These are phyloP conservation scores for Aspergillus sp. DNA, from an alignment of 2,329 filamentous ascomycete genomes.

Conservation along the genomic window DNA sequence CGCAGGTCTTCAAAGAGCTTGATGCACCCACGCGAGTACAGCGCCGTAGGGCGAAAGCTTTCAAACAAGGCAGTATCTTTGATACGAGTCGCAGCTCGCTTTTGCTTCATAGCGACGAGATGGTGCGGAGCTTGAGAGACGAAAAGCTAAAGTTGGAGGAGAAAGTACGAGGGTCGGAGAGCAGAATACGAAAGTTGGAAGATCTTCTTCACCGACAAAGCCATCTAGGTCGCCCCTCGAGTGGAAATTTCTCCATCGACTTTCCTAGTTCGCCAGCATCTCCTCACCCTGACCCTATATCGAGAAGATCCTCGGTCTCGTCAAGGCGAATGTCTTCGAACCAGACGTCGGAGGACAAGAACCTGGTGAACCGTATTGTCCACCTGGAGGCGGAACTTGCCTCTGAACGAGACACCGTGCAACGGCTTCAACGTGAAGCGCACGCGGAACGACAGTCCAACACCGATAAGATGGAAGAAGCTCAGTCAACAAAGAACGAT, in stretches of 20 bases:
- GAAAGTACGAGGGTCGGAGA: slow-evolving; percentile 80
- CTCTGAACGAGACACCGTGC: slow-evolving; percentile 70
- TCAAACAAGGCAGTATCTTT: slow-evolving; percentile 95
- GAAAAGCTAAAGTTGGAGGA: slow-evolving; percentile 78
- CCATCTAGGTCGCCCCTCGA: slow-evolving; percentile 58
- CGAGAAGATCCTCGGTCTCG: slow-evolving; percentile 63
- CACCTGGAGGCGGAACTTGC: slow-evolving; percentile 78
- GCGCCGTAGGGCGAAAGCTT: slow-evolving; percentile 83
- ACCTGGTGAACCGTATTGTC: slow-evolving; percentile 64
- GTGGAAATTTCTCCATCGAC: slow-evolving; percentile 53
- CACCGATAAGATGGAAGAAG: slow-evolving; percentile 76
- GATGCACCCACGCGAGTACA: slow-evolving; percentile 84
- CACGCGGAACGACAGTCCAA: slow-evolving; percentile 61
- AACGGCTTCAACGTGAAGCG: slow-evolving; percentile 72
- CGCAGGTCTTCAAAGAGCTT: slow-evolving; percentile 77
- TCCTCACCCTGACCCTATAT: slow-evolving; percentile 48
- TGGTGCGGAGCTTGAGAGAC: slow-evolving; percentile 75
- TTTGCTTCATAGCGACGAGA: slow-evolving; percentile 82
- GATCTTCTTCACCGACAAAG: slow-evolving; percentile 87
- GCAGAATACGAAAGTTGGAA: slow-evolving; percentile 86
- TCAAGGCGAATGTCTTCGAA: slow-evolving; percentile 66
- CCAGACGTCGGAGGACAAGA: slow-evolving; percentile 63
- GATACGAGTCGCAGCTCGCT: slow-evolving; percentile 89
- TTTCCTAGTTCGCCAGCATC: slow-evolving; percentile 48
- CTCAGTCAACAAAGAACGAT: slow-evolving; percentile 89